A percentile compares a stretch with the other conserved stretches of the same genome.
These are phyloP conservation scores for Rhynchosporium agropyri DNA, from an alignment of 2,329 filamentous ascomycete species.

Conservation along the genomic window DNA sequence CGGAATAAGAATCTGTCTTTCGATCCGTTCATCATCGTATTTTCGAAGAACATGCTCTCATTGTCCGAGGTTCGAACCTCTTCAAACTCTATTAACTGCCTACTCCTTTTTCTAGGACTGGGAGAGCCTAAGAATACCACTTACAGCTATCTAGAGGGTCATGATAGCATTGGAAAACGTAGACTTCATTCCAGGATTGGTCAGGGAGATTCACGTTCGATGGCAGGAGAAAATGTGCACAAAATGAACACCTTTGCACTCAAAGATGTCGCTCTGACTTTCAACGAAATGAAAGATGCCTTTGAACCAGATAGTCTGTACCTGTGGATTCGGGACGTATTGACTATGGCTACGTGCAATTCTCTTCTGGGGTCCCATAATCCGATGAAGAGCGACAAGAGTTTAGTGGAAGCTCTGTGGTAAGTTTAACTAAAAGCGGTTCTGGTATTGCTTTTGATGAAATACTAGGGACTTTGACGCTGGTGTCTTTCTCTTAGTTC, in stretches of 20 bases:
- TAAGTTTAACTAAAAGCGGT: slow-evolving; percentile 24
- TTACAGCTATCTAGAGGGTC: slow-evolving; percentile 23
- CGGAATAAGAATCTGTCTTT: slow-evolving; percentile 48
- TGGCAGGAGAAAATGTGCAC: slow-evolving; percentile 44
- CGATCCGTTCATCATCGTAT: slow-evolving; percentile 46
- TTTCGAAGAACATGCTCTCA: slow-evolving; percentile 45
- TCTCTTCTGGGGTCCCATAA: slow-evolving; percentile 50
- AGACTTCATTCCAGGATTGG: slow-evolving; percentile 39
- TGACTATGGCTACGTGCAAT: slow-evolving; percentile 46
- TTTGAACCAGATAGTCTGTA: slow-evolving; percentile 45
- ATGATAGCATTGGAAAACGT: slow-evolving; percentile 39
- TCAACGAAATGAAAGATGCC: slow-evolving; percentile 38
- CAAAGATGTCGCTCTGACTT: slow-evolving; percentile 39
- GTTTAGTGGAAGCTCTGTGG: slow-evolving; percentile 47
- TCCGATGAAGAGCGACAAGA: slow-evolving; percentile 44
- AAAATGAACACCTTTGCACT: slow-evolving; percentile 45
- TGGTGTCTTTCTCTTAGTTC: slow-evolving; percentile 36
- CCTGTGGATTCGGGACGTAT: slow-evolving; percentile 45
- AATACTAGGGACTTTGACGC: slow-evolving; percentile 38
- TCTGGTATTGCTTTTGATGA: slow-evolving; percentile 2
- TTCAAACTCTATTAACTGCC: no score
- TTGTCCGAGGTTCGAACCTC: slow-evolving; percentile 34
- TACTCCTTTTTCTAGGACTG: background rate
- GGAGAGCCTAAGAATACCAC: background rate
- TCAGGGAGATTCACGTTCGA: slow-evolving; percentile 43